phyloP scores from a whole-genome alignment of 2,329 filamentous ascomycete genomes.

The Albophoma yamanashiensis region DNA sequence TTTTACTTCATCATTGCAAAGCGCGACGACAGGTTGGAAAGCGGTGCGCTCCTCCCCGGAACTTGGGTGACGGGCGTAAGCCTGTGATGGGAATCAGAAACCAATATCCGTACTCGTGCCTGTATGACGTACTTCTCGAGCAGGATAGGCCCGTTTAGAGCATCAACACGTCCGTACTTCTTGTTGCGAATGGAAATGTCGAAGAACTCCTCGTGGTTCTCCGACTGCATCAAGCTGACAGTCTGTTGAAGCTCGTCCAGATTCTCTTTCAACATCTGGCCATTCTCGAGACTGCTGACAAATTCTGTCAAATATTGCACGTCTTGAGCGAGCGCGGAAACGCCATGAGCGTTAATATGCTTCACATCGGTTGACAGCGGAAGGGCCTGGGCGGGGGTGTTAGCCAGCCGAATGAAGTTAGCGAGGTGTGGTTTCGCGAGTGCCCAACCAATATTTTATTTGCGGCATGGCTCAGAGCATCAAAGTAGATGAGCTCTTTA shows the following conservation, averaged over 20 bases:
- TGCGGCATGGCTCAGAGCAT: conserved; percentile 83
- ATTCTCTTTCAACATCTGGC: conserved; percentile 76
- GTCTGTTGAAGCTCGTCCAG: conserved; percentile 92
- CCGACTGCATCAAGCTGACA: conserved; percentile 72
- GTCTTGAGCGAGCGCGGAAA: conserved; percentile 70
- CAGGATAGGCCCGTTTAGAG: conserved; percentile 75
- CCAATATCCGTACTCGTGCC: neutral
- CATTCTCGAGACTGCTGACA: conserved; percentile 74
- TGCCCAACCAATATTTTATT: conserved; percentile 62
- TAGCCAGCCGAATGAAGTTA: conserved; percentile 1
- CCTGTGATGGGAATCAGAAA: conserved; percentile 28
- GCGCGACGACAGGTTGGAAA: conserved; percentile 63
- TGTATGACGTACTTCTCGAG: conserved; percentile 67
- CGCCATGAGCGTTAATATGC: conserved; percentile 79
- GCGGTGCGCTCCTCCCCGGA: conserved; percentile 49
- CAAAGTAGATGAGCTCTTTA: conserved; percentile 96
- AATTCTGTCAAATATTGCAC: conserved; percentile 77
- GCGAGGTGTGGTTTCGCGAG: neutral
- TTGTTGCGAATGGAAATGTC: conserved; percentile 83
- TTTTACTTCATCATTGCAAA: conserved; percentile 49
- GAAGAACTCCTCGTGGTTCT: conserved; percentile 95
- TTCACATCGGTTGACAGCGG: conserved; percentile 71
- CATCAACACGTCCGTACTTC: conserved; percentile 89
- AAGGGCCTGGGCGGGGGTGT: conserved; percentile 43
- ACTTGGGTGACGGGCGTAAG: conserved; percentile 53